These are phyloP conservation scores for Herpotrichia juniperi DNA, from an alignment of 2,329 filamentous ascomycete species.

Conservation along the genomic window DNA sequence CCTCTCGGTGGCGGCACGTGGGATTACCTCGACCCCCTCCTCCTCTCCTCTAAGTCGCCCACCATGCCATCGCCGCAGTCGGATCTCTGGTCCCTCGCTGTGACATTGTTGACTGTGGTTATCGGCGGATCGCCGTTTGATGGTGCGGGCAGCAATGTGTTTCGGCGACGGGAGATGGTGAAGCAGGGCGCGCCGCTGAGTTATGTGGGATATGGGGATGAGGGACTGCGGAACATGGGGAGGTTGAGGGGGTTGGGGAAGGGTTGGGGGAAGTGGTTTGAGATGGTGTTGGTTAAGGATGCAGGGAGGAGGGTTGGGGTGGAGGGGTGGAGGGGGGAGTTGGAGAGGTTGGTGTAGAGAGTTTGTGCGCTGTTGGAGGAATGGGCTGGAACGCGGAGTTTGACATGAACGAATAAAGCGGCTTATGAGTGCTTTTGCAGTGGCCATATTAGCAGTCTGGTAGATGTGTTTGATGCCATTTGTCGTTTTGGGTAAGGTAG, in stretches of 20 bases:
- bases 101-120: conserved; percentile 52
- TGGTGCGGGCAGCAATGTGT: conserved; percentile 47
- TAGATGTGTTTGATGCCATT: neutral
- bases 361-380: too few species aligned
- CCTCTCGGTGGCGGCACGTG: conserved; percentile 53
- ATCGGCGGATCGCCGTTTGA: conserved; percentile 51
- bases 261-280: conserved; percentile 44
- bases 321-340: conserved; percentile 31
- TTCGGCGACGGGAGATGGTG: conserved; percentile 51
- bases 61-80: conserved; percentile 40
- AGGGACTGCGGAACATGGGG: conserved; percentile 32
- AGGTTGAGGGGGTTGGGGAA: conserved; percentile 35
- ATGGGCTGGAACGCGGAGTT: too few species aligned
- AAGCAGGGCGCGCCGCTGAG: conserved; percentile 50
- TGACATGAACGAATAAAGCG: too few species aligned
- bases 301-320: conserved; percentile 37
- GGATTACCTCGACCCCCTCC: conserved; percentile 52
- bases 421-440: too few species aligned
- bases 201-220: conserved; percentile 45
- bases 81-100: conserved; percentile 54
- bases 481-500: neutral
- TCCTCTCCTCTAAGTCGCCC: conserved; percentile 35
- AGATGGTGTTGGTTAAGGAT: conserved; percentile 40
- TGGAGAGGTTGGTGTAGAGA: conserved; percentile 6
- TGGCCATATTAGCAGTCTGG: too few species aligned